Evolutionary conservation across 2,329 filamentous ascomycete species (phyloP), one percentile per base, ranked within the genome.

Genomic region (Neonectria hederae): DNA sequence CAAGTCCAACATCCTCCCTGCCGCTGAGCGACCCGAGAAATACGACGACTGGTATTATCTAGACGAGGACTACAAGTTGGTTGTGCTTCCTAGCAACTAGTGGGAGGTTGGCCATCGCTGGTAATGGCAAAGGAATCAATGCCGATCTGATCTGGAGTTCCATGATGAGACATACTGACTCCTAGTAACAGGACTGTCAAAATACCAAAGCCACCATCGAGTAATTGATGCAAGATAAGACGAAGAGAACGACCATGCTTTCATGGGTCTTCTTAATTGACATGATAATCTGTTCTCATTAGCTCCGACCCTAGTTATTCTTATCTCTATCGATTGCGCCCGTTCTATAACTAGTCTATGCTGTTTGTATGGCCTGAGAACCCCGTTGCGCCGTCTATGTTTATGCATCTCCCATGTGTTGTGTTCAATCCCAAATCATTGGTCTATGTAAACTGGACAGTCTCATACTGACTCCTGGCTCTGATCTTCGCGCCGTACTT

Each of bases 41-140:
- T 80, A 80, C 24, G 73, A 78, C 11, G 54, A 71, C 38, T 81
- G 79, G 79, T 80, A 77, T 28, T 80, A 80, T 40, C 65, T 81
- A 0, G 76, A 80, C 45, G 58, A 65, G 32, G 70, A 78, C 22
- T 77, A 75, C 28, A 68, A 75, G 35, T 63, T 77, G 17, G 75
- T 79, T 28, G 59, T 71, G 56, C 46, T 76, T n/a, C 35, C n/a
- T 68, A 68, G 14, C 40, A 61, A 14, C 21, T 62, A 40, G 28
- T 7, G 19, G 26, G 0, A 32, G 11, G 2, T 7, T 38, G 28
- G 28, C 2, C 14, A 35, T 35, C 5, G 14, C 4, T 17, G 32
- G 32, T 35, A 14, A 30, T 30, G 24, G 24, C 24, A 26, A 26
- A 1, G 11, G 2, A 13, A 9, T 13, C 13, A 32, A 11, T 32